Base-by-base conservation (phyloP, 1,284 basidiomycete species). In the Cryptococcus wingfieldii region DNA sequence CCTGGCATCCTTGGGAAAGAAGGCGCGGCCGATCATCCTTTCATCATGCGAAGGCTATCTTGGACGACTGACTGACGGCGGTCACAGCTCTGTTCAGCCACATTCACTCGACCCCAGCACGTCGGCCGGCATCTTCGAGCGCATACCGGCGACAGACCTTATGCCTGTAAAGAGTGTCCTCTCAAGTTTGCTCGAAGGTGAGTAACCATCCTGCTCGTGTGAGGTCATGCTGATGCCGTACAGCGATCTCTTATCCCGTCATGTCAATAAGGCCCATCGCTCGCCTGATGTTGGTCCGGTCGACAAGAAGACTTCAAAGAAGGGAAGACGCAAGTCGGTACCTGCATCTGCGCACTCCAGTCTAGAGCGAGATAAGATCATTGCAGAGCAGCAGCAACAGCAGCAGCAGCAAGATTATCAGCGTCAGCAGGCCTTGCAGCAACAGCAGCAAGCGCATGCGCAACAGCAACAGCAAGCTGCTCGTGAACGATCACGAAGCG, bases 141-240 rank as follows among this genome's bases (percentile, higher is more conserved):
- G 63, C 89, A 93, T 76, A 92, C 90, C n/a, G 90, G 90, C 60
- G 89, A 92, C 79, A 82, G 90, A 48, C 90, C 90, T 8, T 93
- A 93, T 80, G 89, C 89, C 67, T 93, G 90, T 71, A 86, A 87
- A 72, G 84, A 87, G 64, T 93, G 90, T 74, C 89, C 89, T 25
- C 86, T 92, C 76, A 86, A 90, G 74, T 94, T 94, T 71, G 90
- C 90, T 1, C 78, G 90, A 71, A 89, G 87, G 88, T 88, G 49
- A 13, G 79, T 75, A 23, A 2, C 23, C 23, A 23, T 23, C 23
- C 2, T 23, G 23, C 49, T 50, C 38, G 16, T 23, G 34, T 28
- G 25, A 25, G 38, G 19, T 14, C 44, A 1, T 34, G 31, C 34
- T 53, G 34, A 50, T 43, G 14, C 13, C 43, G 27, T 48, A 38